Conservation (phyloP, 495 filamentous ascomycete genomes). For the Clohesyomyces aquaticus region DNA sequence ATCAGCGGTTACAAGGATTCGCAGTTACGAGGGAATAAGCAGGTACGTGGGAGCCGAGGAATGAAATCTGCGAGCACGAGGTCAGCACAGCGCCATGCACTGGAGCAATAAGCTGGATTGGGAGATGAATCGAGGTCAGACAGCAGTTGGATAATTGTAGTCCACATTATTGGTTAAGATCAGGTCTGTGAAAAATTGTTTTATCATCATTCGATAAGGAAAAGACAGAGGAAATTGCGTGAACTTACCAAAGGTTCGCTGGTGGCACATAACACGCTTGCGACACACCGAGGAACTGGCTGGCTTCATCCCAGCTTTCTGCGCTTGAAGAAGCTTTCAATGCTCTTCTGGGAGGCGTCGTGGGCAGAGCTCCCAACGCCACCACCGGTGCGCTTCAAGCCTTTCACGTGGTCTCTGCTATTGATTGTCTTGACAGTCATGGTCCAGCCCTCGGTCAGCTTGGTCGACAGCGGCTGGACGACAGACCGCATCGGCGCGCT, state of each 20-base stretch:
- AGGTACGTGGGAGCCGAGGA: not conserved
- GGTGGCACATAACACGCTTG: not conserved
- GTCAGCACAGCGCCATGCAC: slow-evolving; percentile 10
- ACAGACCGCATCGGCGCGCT: not conserved
- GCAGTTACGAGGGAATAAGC: not conserved
- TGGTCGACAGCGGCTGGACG: slow-evolving; percentile 2
- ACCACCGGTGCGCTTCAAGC: slow-evolving; percentile 73
- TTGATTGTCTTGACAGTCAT: slow-evolving; percentile 61
- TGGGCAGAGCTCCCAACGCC: slow-evolving; percentile 75
- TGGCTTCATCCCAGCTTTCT: slow-evolving; percentile 39
- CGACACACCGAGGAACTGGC: not conserved
- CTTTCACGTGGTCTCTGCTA: slow-evolving; percentile 66
- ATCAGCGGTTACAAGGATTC: not conserved
- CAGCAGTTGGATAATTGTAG: slow-evolving; percentile 75
- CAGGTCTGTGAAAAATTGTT: slow-evolving; percentile 77
- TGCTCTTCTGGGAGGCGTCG: slow-evolving; percentile 70
- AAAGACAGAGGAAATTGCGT: slow-evolving; percentile 12
- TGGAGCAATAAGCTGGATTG: slow-evolving; percentile 4
- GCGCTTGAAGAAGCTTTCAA: slow-evolving; percentile 80
- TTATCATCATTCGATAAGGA: slow-evolving; percentile 59
- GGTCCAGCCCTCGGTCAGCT: slow-evolving; percentile 38
- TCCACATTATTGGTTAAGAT: slow-evolving; percentile 67
- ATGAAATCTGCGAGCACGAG: not conserved
- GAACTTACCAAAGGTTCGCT: slow-evolving; percentile 12
- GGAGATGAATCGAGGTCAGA: slow-evolving; percentile 57